Conservation (phyloP, 2,329 filamentous ascomycete species). For the Elsinoe perseae region DNA sequence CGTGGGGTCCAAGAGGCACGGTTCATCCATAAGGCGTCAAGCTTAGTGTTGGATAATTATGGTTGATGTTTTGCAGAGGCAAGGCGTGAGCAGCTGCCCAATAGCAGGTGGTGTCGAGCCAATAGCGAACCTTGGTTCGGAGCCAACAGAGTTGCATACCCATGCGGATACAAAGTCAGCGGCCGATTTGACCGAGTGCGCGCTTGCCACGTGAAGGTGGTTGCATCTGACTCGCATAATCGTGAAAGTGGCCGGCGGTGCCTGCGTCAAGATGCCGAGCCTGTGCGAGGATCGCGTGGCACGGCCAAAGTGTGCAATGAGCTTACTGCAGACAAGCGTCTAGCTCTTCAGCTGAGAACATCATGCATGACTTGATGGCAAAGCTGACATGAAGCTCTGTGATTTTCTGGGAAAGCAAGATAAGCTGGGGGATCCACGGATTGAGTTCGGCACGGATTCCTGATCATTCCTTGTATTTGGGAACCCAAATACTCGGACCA, state of each 20-base stretch:
- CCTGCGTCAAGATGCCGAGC: slow-evolving; percentile 2
- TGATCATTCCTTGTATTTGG: background rate
- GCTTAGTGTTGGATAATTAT: background rate
- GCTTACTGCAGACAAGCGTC: background rate
- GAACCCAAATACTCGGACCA: background rate
- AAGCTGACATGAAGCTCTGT: background rate
- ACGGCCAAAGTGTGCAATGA: background rate
- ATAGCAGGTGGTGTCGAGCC: background rate
- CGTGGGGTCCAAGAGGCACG: slow-evolving; percentile 6
- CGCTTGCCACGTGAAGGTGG: slow-evolving; percentile 13
- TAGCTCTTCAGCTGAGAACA: background rate
- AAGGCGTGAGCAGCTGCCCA: background rate
- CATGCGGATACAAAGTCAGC: background rate
- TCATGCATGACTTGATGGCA: background rate
- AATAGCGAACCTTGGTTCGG: background rate
- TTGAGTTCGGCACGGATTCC: background rate
- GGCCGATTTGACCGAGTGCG: background rate
- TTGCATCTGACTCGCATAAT: slow-evolving; percentile 8
- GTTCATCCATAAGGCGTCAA: background rate
- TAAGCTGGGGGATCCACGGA: background rate
- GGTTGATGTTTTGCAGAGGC: background rate
- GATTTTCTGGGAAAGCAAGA: background rate
- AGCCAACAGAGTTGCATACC: background rate
- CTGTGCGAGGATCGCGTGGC: slow-evolving; percentile 4
- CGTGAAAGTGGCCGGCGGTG: slow-evolving; percentile 5